phyloP scores from a whole-genome alignment of 495 filamentous ascomycete genomes.

The Tetracladium setigerum region DNA sequence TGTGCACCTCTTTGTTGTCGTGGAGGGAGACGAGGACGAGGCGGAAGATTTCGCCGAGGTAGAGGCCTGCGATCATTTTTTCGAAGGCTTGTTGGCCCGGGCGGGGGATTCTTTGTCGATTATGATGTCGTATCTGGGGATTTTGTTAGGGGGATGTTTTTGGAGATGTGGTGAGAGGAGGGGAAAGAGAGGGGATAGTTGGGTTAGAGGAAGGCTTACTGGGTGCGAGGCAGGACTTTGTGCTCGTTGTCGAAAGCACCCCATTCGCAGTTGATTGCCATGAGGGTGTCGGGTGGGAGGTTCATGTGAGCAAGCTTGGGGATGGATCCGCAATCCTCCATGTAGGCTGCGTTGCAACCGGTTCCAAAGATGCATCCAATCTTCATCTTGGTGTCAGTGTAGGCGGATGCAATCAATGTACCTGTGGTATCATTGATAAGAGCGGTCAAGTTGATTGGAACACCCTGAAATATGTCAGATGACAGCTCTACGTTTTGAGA shows the following conservation, averaged over 20 bases:
- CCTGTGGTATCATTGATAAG: slow-evolving; percentile 98
- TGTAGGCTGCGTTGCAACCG: slow-evolving; percentile 96
- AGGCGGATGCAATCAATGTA: slow-evolving; percentile 95
- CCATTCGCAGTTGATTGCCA: slow-evolving; percentile 99
- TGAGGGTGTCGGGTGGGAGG: slow-evolving; percentile 78
- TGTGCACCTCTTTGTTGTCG: slow-evolving; percentile 62
- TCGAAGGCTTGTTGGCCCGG: slow-evolving; percentile 95
- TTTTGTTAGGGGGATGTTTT: slow-evolving; percentile 22
- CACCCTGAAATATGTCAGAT: slow-evolving; percentile 31
- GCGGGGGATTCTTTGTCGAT: slow-evolving; percentile 92
- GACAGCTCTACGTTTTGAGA: slow-evolving; percentile 2
- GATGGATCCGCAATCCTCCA: slow-evolving; percentile 85
- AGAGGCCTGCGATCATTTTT: slow-evolving; percentile 96
- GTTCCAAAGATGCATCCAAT: slow-evolving; percentile 99
- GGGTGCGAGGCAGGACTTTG: slow-evolving; percentile 80
- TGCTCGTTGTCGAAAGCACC: slow-evolving; percentile 98
- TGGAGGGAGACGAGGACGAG: slow-evolving; percentile 81
- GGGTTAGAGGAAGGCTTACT: slow-evolving; percentile 11
- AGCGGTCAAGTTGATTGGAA: slow-evolving; percentile 89
- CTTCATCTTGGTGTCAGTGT: slow-evolving; percentile 84
- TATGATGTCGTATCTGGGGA: slow-evolving; percentile 55
- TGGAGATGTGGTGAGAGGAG: too few relatives aligned
- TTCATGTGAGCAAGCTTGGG: slow-evolving; percentile 93
- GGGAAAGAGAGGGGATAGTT: too few relatives aligned
- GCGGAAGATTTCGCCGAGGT: slow-evolving; percentile 92